Base-by-base conservation (phyloP, 352 stramenopile species). In the Phytophthora pseudosyringae region DNA sequence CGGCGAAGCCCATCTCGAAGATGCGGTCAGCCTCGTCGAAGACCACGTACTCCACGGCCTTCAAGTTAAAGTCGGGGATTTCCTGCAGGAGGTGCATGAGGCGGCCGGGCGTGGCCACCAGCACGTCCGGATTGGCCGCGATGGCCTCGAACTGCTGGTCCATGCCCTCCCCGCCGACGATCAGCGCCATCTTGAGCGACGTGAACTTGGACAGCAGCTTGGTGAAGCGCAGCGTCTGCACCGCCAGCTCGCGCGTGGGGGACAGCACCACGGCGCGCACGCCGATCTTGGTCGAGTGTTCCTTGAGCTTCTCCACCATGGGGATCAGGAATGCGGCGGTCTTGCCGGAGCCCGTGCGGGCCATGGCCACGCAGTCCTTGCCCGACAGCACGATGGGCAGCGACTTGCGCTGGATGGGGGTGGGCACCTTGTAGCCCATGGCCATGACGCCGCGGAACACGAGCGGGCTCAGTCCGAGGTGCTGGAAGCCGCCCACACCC, bases 21-120 rank as follows among this genome's bases (percentile, higher is more conserved):
- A 99, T 89, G 33, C 98, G 88, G 86, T 99, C 98, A 11, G 98
- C 98, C 74, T 99, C 98, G 70, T 99, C 98, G 69, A 99, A 98
- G 0, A 99, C 95, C 5, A 95, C 85, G 57, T 95, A 95, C 68
- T 98, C 89, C 31, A 98, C 86, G 21, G 73, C 64, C 57, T 95
- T 94, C 36, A 99, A 77, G 52, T 92, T 95, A 69, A 99, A 98
- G 61, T 98, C 93, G 6, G 89, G 82, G 56, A 98, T 97, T 73
- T 98, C 90, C 67, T 97, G 85, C 57, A 99, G 68, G 45, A 94
- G 84, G 73, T 99, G 95, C 84, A 98, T 97, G 15, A 99, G 77
- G 36, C 96, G 90, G 47, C 95, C 96, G 3, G 96, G 96, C 6
- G 96, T 99, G n/a, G 94, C 96, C 21, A 99, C 87, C 39, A 99